Conservation (phyloP, 306 rosid species). For the Mimosa pudica region DNA sequence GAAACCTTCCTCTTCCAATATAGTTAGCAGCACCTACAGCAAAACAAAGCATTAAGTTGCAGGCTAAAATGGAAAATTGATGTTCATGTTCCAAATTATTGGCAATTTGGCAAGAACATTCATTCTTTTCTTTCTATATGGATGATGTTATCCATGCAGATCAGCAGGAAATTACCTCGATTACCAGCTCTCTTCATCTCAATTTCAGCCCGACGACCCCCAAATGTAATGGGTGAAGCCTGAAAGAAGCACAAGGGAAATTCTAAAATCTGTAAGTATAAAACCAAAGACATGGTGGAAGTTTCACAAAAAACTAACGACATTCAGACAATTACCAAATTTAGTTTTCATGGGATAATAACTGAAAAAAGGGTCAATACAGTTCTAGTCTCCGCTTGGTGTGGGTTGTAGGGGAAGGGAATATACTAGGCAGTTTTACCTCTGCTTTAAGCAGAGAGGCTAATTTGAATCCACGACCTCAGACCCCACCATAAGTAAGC, state of each 20-base stretch:
- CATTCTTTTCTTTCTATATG: constrained; percentile 9
- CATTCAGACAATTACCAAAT: not conserved
- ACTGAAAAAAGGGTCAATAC: not conserved
- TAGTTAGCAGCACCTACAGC: constrained; percentile 48
- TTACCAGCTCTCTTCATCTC: constrained; percentile 69
- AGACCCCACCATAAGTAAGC: too few species aligned
- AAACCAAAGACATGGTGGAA: not conserved
- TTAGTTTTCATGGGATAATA: not conserved
- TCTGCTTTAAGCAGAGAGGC: too few species aligned
- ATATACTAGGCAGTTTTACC: too few species aligned
- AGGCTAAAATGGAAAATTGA: constrained; percentile 30
- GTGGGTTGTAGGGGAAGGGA: too few species aligned
- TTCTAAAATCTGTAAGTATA: constrained; percentile 1
- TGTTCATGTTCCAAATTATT: not conserved
- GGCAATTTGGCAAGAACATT: not conserved
- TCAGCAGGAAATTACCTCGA: constrained; percentile 55
- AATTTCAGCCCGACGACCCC: constrained; percentile 55
- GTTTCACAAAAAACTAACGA: not conserved
- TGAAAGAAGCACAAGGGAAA: constrained; percentile 35
- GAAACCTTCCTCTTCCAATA: constrained; percentile 52
- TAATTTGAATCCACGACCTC: too few species aligned
- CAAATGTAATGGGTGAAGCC: constrained; percentile 66
- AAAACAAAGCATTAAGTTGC: constrained; percentile 23
- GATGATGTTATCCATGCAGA: not conserved
- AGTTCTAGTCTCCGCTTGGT: too few species aligned